Evolutionary conservation across 345 rosid species (phyloP), one percentile per base, ranked within the genome.

Genomic region (Cardamine resedifolia): DNA sequence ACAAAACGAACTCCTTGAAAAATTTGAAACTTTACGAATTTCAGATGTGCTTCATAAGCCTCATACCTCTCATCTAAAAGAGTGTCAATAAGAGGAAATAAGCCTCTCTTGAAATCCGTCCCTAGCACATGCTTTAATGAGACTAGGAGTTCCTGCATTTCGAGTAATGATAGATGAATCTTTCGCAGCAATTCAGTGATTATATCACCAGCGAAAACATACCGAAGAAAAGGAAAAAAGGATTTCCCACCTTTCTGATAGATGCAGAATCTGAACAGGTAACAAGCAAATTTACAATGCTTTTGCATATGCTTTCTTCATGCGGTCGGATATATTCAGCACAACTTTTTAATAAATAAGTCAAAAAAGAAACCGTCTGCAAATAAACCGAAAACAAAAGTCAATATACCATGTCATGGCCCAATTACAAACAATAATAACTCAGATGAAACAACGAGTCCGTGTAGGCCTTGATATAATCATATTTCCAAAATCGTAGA

Each of bases 331-430:
- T 95, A 83, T 90, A 95, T 47, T 91, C 99, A 62, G 96, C 91
- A 73, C 83, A 95, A 77, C 97, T 90, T 90, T 95, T 95, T 88
- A 95, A 80, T 77, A 91, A 78, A 68, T 95, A 95, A 7, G 98
- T 95, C 80, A 95, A 85, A 82, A 95, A 95, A 33, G 99, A 95
- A 72, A 95, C 96, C 18, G 98, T 95, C 99, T 91, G 98, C 86
- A 79, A 77, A 51, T 49, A 49, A 53, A 44, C 64, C 62, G 38
- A 73, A 79, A 47, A 38, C 55, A 70, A 71, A 61, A 6, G 49
- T 78, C 64, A 78, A 44, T 34, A 2, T 57, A 65, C 36, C 18
- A 70, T 68, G 24, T 9, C 56, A 68, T 4, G n/a, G 34, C 68
- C 45, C 27, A 30, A 3, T 41, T 20, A 51, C 27, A 3, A 53